These are phyloP conservation scores for Leishmania gerbilli DNA, from an alignment of 208 protist species.

Conservation along the genomic window DNA sequence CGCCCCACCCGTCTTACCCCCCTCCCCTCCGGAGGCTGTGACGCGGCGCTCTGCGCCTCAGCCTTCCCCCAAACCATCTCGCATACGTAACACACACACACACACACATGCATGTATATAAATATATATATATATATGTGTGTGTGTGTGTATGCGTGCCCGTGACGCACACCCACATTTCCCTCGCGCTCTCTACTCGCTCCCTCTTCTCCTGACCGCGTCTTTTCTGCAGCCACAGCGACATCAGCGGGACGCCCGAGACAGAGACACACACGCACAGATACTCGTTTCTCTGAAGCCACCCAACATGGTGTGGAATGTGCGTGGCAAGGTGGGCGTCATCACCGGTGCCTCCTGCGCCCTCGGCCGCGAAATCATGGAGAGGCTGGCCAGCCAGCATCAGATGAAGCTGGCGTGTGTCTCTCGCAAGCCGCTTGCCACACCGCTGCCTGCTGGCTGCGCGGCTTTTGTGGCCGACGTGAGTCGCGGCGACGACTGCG, in stretches of 20 bases:
- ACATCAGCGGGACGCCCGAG: background rate
- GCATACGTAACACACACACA: background rate
- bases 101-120: background rate
- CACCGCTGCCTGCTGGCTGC: slow-evolving; percentile 44
- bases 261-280: background rate
- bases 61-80: background rate
- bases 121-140: background rate
- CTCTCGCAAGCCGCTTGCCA: slow-evolving; percentile 43
- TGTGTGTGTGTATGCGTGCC: background rate
- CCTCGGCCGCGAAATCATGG: slow-evolving; percentile 55
- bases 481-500: slow-evolving; percentile 42
- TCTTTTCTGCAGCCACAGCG: background rate
- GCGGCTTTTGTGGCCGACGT: slow-evolving; percentile 59
- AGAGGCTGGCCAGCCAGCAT: slow-evolving; percentile 49
- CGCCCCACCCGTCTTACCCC: background rate
- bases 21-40: background rate
- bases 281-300: background rate
- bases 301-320: slow-evolving; percentile 51
- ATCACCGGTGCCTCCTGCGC: slow-evolving; percentile 75
- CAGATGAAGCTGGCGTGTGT: slow-evolving; percentile 66
- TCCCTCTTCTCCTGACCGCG: background rate
- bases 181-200: background rate
- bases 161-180: background rate
- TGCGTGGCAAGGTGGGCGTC: slow-evolving; percentile 65
- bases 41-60: background rate